Base-by-base conservation (phyloP, 352 stramenopile species). In the Phytophthora megakarya region DNA sequence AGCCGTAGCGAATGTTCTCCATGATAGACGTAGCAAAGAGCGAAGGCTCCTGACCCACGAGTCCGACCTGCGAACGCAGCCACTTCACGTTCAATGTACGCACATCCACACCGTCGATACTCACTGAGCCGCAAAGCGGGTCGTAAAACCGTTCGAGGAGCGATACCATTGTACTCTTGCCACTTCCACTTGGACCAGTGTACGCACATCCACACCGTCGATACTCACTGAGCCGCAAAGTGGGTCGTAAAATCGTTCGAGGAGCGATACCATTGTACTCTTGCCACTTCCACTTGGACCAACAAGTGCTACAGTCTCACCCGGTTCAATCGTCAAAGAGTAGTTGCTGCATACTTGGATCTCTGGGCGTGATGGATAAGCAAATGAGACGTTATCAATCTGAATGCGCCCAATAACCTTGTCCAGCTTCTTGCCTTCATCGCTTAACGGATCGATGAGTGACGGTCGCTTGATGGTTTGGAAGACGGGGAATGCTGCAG, bases 121-220 rank as follows among this genome's bases (percentile, higher is more conserved):
- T 73, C 8, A 88, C 78, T 2, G 51, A 53, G 1, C 75, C 79
- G 13, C 49, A 55, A 0, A 79, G 59, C 7, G 97, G 81, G 64
- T 98, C 92, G 68, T 98, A 98, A 58, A 98, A 98, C n/a, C 94
- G 80, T 65, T 98, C 97, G 2, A 99, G 74, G 1, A 98, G 77
- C 19, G 91, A 86, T 19, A 88, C 85, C 46, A 98, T 86, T 18
- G 95, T 98, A 19, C 90, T 97, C 65, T 98, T 98, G 52, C 95
- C 42, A 80, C 71, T 78, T 10, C 66, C 70, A 49, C 70, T 78
- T 7, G 70, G 70, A 15, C 70, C 93, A 30, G 25, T 19, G 44
- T 71, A 73, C 86, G 83, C 25, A 97, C 87, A 48, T 93, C 95
- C 8, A 97, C 61, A 16, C 76, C 74, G 38, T 88, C 78, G 22